Base-by-base conservation (phyloP, 202 grass and related monocot species). In the Schoenoplectus triqueter region DNA sequence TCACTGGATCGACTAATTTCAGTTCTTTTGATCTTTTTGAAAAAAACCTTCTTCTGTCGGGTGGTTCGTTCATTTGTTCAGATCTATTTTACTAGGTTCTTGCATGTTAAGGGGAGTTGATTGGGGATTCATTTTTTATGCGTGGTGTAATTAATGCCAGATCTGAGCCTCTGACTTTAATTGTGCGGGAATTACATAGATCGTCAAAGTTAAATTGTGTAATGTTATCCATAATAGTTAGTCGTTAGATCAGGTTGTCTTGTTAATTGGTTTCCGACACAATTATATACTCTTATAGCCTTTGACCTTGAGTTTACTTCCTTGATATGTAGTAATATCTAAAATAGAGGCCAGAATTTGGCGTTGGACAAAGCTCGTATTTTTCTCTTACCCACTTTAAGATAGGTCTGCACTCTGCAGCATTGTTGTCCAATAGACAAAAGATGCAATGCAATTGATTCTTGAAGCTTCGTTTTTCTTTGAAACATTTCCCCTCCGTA, bases 111-210 rank as follows among this genome's bases (percentile, higher is more conserved):
- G 17, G 3, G 13, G 19, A 69, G 62, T 45, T 71, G 66, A 82
- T 81, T 39, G 14, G 65, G 20, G 39, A 59, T 81, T 42, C 14
- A 19, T 86, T 57, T 62, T 31, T 56, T 80, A 5, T 71, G 14
- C 39, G 19, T 72, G 47, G 60, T 63, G 20, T n/a, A 47, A 57
- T 44, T 81, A 31, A 81, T 86, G 15, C 9, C 57, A 86, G 85
- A 86, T 86, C 85, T 86, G 84, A 80, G 62, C 39, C 2, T 40
- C 22, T 80, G 13, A 55, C 84, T 44, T 48, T 39, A 76, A 44
- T 55, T 71, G 65, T 56, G 31, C 54, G 60, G 48, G 48, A 71
- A 84, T 84, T 83, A 1, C 56, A 22, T 64, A 64, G 83, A 74
- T 77, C 62, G 55, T 45, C 2, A 6, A 61, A 61, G 31, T 52